A percentile compares a stretch with the other conserved stretches of the same genome.
These are phyloP conservation scores for Manihot esculenta DNA, from an alignment of 441 rosid genomes.

Conservation along the genomic window DNA sequence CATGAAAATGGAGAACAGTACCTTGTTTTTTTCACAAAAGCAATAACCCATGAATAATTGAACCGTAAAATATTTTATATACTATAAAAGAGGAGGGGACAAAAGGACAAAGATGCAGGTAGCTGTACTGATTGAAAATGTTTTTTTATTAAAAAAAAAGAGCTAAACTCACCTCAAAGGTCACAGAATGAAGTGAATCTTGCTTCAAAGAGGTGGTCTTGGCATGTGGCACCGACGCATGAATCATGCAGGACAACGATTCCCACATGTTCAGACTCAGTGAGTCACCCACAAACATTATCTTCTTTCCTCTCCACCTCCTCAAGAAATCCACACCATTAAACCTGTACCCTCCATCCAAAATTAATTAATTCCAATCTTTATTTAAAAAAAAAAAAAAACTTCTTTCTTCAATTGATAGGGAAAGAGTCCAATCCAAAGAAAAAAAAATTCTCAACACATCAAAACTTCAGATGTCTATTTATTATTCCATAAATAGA, in stretches of 20 bases:
- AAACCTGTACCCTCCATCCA: constrained; percentile 63
- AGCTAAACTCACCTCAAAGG: constrained; percentile 56
- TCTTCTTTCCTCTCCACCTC: constrained; percentile 66
- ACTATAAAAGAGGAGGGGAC: neutral
- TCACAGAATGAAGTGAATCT: constrained; percentile 53
- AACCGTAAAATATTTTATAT: neutral
- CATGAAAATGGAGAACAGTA: too few relatives aligned
- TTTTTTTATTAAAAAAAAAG: too few relatives aligned
- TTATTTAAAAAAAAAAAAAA: too few relatives aligned
- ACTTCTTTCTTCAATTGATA: too few relatives aligned
- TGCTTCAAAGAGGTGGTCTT: constrained; percentile 19
- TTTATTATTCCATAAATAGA: neutral
- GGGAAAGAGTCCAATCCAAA: neutral
- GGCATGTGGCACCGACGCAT: constrained; percentile 56
- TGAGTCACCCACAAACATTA: constrained; percentile 91
- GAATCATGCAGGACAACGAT: constrained; percentile 81
- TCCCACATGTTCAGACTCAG: constrained; percentile 87
- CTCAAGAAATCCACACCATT: constrained; percentile 53
- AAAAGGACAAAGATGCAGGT: constrained; percentile 4
- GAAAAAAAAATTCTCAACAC: too few relatives aligned
- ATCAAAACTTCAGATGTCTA: too few relatives aligned
- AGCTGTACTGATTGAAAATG: neutral
- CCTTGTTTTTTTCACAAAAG: too few relatives aligned
- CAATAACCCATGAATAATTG: neutral
- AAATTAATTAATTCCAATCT: too few relatives aligned